Conservation (phyloP, 2,329 filamentous ascomycete species). For the Trichoderma sp. region DNA sequence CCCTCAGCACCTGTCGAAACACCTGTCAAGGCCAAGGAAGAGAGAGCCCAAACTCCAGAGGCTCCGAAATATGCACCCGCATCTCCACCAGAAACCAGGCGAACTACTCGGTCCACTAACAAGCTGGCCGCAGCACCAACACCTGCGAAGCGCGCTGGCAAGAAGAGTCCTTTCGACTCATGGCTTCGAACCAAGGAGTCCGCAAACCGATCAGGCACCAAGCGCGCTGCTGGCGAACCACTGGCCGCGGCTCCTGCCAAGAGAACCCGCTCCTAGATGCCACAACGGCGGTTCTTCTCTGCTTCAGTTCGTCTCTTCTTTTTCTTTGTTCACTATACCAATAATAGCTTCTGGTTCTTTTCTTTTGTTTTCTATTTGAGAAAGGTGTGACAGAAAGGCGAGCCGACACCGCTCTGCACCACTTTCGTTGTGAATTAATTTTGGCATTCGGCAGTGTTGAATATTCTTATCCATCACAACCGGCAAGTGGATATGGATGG, state of each 20-base stretch:
- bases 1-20: slow-evolving; percentile 40
- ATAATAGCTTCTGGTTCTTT: slow-evolving; percentile 24
- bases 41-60: slow-evolving; percentile 52
- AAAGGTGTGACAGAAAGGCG: slow-evolving; percentile 4
- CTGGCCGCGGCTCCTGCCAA: slow-evolving; percentile 41
- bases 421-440: slow-evolving; percentile 21
- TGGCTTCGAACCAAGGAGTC: slow-evolving; percentile 69
- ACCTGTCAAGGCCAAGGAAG: slow-evolving; percentile 43
- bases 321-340: slow-evolving; percentile 21
- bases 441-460: slow-evolving; percentile 26
- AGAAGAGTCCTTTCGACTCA: slow-evolving; percentile 65
- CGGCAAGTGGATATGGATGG: slow-evolving; percentile 25
- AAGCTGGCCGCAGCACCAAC: slow-evolving; percentile 51
- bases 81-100: slow-evolving; percentile 65
- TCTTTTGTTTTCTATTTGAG: slow-evolving; percentile 5
- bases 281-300: neutral
- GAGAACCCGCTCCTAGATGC: slow-evolving; percentile 42
- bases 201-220: slow-evolving; percentile 50
- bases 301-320: slow-evolving; percentile 14
- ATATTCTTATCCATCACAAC: slow-evolving; percentile 27
- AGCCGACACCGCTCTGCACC: slow-evolving; percentile 6
- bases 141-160: slow-evolving; percentile 45
- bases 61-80: slow-evolving; percentile 60
- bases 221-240: slow-evolving; percentile 45
- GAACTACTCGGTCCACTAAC: slow-evolving; percentile 60